phyloP scores from a whole-genome alignment of 2,329 filamentous ascomycete genomes.

The Aspergillus proliferans region DNA sequence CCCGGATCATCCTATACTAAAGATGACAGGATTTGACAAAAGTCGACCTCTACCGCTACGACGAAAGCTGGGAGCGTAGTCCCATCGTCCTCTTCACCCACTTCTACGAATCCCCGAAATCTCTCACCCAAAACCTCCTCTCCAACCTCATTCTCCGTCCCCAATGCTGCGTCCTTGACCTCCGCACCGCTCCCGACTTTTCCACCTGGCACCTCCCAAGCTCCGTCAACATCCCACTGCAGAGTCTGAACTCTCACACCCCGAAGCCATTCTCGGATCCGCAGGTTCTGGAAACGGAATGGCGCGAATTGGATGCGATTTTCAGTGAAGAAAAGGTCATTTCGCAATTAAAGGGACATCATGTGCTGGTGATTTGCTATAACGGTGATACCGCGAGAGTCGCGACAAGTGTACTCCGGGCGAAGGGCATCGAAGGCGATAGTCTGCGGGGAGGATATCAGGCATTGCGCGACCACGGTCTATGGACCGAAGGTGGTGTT shows the following conservation, averaged over 20 bases:
- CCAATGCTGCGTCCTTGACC: constrained; percentile 38
- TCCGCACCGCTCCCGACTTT: constrained; percentile 42
- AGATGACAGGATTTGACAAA: constrained; percentile 37
- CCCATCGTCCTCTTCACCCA: constrained; percentile 35
- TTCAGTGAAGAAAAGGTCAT: constrained; percentile 29
- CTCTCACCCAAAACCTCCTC: constrained; percentile 15
- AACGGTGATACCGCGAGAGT: constrained; percentile 51
- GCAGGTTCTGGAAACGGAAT: constrained; percentile 39
- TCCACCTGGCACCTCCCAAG: constrained; percentile 38
- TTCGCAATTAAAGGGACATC: constrained; percentile 22
- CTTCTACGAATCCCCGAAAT: constrained; percentile 27
- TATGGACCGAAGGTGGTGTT: constrained; percentile 14
- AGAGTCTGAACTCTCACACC: constrained; percentile 24
- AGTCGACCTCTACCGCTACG: constrained; percentile 51
- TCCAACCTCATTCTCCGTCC: constrained; percentile 20
- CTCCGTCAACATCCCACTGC: constrained; percentile 42
- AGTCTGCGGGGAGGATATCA: constrained; percentile 42
- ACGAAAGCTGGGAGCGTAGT: constrained; percentile 49
- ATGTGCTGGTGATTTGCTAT: constrained; percentile 48
- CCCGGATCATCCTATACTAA: constrained; percentile 1
- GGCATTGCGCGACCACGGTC: constrained; percentile 21
- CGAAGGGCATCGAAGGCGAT: constrained; percentile 44
- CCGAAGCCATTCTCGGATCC: constrained; percentile 45
- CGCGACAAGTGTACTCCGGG: constrained; percentile 49
- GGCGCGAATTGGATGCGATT: constrained; percentile 42